phyloP scores from a whole-genome alignment of 139 green algal species.

The Volvox reticuliferus region DNA sequence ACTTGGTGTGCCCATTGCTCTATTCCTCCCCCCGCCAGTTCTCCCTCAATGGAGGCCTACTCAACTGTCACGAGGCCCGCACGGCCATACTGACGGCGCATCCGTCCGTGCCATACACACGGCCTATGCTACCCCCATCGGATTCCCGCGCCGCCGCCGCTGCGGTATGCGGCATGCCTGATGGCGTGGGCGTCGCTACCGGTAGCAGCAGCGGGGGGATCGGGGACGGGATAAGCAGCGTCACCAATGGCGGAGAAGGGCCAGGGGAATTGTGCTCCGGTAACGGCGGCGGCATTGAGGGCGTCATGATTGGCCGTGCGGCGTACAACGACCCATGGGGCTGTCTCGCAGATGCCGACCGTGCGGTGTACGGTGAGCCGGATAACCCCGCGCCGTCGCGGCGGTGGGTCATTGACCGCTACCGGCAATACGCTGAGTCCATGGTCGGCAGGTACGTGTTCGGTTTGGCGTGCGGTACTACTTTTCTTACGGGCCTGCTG shows the following conservation, averaged over 20 bases:
- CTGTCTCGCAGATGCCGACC: constrained; percentile 83
- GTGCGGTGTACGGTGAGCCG: constrained; percentile 74
- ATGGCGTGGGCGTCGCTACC: not conserved
- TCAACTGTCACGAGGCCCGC: constrained; percentile 58
- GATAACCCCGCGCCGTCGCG: constrained; percentile 73
- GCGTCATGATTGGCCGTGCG: constrained; percentile 92
- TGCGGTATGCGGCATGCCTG: not conserved
- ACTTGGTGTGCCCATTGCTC: no score
- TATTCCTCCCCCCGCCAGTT: constrained; percentile 48
- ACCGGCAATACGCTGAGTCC: constrained; percentile 81
- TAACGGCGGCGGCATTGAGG: constrained; percentile 68
- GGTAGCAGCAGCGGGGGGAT: not conserved
- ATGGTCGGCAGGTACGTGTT: constrained; percentile 66
- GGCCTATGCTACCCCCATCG: not conserved
- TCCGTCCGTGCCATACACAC: constrained; percentile 16
- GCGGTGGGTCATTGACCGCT: constrained; percentile 80
- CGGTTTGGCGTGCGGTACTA: no score
- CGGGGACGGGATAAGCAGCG: not conserved
- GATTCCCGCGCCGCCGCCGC: constrained; percentile 1
- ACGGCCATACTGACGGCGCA: constrained; percentile 44
- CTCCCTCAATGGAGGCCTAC: constrained; percentile 68
- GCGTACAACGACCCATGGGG: constrained; percentile 92
- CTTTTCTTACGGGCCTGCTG: no score
- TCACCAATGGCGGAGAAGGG: not conserved
- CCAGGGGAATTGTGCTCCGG: not conserved